Percentiles rank a stretch among this genome's conserved stretches.
Evolutionary conservation across 768 basidiomycete species (phyloP).

Genomic region (Suillus cothurnatus): DNA sequence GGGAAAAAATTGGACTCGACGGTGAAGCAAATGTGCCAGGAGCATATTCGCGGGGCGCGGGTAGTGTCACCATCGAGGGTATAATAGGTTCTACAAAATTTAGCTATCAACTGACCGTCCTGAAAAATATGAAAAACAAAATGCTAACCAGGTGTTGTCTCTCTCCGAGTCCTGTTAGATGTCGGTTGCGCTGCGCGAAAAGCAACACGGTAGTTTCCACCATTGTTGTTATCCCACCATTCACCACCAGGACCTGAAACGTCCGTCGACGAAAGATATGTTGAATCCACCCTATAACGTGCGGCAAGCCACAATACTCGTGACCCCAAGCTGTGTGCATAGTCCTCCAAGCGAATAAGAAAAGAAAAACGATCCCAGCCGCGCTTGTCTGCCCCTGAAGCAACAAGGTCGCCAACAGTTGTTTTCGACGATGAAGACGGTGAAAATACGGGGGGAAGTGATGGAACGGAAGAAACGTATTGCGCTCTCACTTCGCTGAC

Average conservation of each 20-base stretch:
- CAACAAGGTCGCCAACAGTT: not conserved
- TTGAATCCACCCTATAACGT: constrained; percentile 42
- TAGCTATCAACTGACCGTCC: not conserved
- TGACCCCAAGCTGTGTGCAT: constrained; percentile 48
- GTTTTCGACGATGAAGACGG: constrained; percentile 6
- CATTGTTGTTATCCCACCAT: constrained; percentile 93
- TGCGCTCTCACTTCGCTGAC: constrained; percentile 78
- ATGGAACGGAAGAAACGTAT: constrained; percentile 45
- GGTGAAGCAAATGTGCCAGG: constrained; percentile 11
- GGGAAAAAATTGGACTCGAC: not conserved
- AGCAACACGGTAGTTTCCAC: constrained; percentile 72
- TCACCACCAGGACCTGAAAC: constrained; percentile 58
- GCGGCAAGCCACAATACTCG: constrained; percentile 65
- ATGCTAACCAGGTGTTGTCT: constrained; percentile 24
- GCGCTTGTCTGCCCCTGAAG: not conserved
- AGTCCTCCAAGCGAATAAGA: constrained; percentile 71
- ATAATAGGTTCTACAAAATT: constrained; percentile 13
- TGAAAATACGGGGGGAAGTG: constrained; percentile 35
- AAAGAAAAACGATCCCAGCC: constrained; percentile 66
- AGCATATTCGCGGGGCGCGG: constrained; percentile 17
- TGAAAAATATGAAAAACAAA: not conserved
- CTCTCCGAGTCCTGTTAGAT: constrained; percentile 18
- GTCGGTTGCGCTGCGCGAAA: constrained; percentile 44
- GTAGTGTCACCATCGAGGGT: not conserved
- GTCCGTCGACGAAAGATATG: constrained; percentile 20